Evolutionary conservation across 2,329 filamentous ascomycete genomes (phyloP).

Genomic region (Penicillium sp.): DNA sequence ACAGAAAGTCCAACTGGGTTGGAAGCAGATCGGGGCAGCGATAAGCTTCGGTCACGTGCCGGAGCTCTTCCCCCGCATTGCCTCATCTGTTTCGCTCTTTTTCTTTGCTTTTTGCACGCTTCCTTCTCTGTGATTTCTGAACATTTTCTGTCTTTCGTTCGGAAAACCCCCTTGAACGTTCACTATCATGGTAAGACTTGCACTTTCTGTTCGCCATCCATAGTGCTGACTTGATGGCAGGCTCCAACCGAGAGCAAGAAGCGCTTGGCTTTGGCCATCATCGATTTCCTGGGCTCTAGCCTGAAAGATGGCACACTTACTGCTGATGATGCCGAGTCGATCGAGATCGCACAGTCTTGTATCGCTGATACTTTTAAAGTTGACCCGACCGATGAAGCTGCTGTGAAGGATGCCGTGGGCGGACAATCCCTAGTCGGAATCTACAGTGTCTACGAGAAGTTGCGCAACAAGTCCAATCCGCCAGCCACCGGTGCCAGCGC

Average conservation of each 20-base stretch:
- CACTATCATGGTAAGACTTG: slow-evolving; percentile 21
- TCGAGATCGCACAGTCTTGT: slow-evolving; percentile 91
- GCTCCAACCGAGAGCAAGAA: slow-evolving; percentile 59
- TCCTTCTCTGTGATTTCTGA: slow-evolving; percentile 15
- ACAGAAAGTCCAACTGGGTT: slow-evolving; percentile 1
- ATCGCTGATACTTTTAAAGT: slow-evolving; percentile 95
- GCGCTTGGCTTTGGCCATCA: slow-evolving; percentile 93
- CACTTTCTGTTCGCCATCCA: too few relatives aligned
- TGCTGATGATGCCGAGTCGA: slow-evolving; percentile 83
- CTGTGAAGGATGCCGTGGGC: slow-evolving; percentile 73
- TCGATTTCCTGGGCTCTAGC: slow-evolving; percentile 86
- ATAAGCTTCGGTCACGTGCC: slow-evolving; percentile 27
- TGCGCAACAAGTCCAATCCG: slow-evolving; percentile 62
- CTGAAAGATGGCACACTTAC: slow-evolving; percentile 83
- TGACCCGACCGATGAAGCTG: slow-evolving; percentile 70
- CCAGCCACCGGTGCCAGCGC: slow-evolving; percentile 44
- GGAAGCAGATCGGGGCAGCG: slow-evolving; percentile 8
- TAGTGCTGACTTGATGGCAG: slow-evolving; percentile 22
- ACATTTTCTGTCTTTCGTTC: slow-evolving; percentile 4
- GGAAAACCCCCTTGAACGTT: background rate
- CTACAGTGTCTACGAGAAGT: slow-evolving; percentile 94
- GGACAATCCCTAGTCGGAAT: slow-evolving; percentile 84
- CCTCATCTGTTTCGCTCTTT: slow-evolving; percentile 3
- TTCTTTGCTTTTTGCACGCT: background rate
- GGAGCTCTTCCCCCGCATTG: slow-evolving; percentile 24